These are phyloP conservation scores for Linnemannia exigua DNA, from an alignment of 192 early-diverging fungal species.

Conservation along the genomic window DNA sequence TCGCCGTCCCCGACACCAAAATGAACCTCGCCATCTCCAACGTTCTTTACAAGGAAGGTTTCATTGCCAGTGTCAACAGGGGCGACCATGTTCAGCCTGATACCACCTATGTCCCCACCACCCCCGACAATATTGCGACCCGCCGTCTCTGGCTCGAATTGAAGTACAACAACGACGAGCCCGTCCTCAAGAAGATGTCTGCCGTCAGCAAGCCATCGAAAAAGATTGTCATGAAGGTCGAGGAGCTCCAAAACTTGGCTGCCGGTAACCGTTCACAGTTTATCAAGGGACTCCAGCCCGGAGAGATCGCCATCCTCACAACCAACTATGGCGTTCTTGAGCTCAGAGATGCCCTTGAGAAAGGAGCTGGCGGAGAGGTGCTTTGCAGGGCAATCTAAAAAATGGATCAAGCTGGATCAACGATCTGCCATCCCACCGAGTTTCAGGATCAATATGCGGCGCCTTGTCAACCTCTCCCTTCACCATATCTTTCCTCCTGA, in stretches of 20 bases:
- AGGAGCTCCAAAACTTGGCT: conserved; percentile 84
- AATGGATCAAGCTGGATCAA: neutral
- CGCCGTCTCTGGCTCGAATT: conserved; percentile 94
- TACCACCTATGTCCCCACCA: conserved; percentile 75
- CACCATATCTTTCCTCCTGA: neutral
- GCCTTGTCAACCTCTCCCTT: neutral
- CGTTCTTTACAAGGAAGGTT: conserved; percentile 94
- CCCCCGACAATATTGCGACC: conserved; percentile 85
- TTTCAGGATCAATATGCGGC: neutral
- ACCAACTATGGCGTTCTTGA: conserved; percentile 92
- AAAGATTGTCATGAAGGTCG: conserved; percentile 82
- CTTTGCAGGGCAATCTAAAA: conserved; percentile 74
- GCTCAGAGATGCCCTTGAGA: conserved; percentile 88
- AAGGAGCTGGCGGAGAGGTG: conserved; percentile 90
- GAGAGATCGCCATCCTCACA: conserved; percentile 92
- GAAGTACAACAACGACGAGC: conserved; percentile 90
- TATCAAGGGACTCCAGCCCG: conserved; percentile 86
- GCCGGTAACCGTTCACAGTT: conserved; percentile 81
- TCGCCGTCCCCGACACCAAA: conserved; percentile 91
- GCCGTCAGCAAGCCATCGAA: conserved; percentile 91
- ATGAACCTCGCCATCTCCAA: conserved; percentile 88
- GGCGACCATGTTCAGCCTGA: conserved; percentile 89
- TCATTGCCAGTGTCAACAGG: conserved; percentile 82
- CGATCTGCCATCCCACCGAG: neutral
- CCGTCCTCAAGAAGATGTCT: conserved; percentile 84